Percentiles rank a stretch among this genome's conserved stretches.
Conservation (phyloP, 2,329 filamentous ascomycete genomes). For the Xylariaceae sp. region DNA sequence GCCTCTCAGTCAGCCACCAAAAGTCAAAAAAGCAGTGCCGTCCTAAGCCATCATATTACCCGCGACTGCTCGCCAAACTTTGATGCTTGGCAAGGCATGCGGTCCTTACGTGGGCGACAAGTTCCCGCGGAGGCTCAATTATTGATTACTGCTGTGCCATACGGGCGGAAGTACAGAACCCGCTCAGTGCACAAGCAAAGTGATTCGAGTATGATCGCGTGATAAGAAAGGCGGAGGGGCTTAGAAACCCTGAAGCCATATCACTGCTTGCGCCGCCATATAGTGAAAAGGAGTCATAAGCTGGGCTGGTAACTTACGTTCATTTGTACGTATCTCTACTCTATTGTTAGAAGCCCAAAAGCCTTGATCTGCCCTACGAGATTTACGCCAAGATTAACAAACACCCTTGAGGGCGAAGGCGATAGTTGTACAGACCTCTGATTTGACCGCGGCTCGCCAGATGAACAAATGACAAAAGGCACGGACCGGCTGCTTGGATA, state of each 20-base stretch:
- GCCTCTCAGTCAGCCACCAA: conserved; percentile 2
- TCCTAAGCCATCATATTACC: background rate
- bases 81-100: conserved; percentile 4
- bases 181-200: background rate
- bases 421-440: background rate
- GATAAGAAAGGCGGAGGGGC: background rate
- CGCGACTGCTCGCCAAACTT: background rate
- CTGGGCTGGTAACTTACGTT: background rate
- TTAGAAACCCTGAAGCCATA: background rate
- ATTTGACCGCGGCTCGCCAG: background rate
- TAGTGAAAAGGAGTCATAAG: background rate
- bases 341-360: background rate
- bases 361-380: background rate
- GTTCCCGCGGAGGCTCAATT: background rate
- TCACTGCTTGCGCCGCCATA: background rate
- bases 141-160: background rate
- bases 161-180: background rate
- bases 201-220: background rate
- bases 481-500: background rate
- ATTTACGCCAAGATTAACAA: background rate
- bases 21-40: background rate
- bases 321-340: background rate
- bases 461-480: background rate
- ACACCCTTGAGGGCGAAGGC: background rate
- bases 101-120: background rate